Evolutionary conservation across 257 asterid genomes (phyloP).

Genomic region (Thymus quinquecostatus): DNA sequence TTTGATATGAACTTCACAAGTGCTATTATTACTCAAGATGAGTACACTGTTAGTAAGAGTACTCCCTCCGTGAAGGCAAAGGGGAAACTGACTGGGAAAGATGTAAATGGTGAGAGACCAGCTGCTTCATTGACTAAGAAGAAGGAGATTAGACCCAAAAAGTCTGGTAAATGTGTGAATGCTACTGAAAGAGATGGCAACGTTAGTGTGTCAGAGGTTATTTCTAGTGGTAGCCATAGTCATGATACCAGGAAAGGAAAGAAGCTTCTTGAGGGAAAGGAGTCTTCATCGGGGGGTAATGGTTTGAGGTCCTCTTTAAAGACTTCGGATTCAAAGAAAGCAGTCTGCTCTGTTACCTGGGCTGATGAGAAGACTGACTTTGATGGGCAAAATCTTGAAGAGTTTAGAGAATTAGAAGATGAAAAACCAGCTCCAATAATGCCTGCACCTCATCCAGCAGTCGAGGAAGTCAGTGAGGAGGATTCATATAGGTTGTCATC

Average conservation of each 20-base stretch:
- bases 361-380: conserved; percentile 64
- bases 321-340: conserved; percentile 59
- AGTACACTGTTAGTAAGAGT: conserved; percentile 59
- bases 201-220: conserved; percentile 36
- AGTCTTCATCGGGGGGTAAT: not conserved
- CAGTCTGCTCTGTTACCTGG: conserved; percentile 69
- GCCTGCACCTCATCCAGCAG: conserved; percentile 28
- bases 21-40: conserved; percentile 62
- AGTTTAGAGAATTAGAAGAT: conserved; percentile 41
- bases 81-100: conserved; percentile 36
- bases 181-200: conserved; percentile 33
- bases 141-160: conserved; percentile 38
- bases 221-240: conserved; percentile 39
- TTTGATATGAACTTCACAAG: conserved; percentile 64
- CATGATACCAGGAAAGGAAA: conserved; percentile 12
- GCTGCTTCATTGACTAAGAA: conserved; percentile 40
- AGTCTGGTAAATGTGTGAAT: conserved; percentile 24
- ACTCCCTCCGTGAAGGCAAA: conserved; percentile 35
- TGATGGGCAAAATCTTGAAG: conserved; percentile 46
- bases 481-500: conserved; percentile 60
- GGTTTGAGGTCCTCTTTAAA: conserved; percentile 70
- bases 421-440: conserved; percentile 33
- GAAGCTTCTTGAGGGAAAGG: too few species aligned
- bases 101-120: conserved; percentile 30
- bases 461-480: conserved; percentile 40